phyloP scores from a whole-genome alignment of 2,329 filamentous ascomycete genomes.

The Botryotinia convoluta region DNA sequence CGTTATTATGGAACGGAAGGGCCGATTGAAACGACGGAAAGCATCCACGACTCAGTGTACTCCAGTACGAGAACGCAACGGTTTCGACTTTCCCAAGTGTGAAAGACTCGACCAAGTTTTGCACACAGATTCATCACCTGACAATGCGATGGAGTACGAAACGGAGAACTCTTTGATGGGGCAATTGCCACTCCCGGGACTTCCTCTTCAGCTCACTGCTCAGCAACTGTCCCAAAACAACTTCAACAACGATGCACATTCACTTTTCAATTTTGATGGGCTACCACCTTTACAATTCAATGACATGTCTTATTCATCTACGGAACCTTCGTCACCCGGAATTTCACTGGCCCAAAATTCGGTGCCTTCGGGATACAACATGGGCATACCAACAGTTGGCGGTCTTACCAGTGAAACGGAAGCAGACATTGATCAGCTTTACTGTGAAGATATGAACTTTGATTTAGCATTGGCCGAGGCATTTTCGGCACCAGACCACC shows the following conservation, averaged over 20 bases:
- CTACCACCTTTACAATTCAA: constrained; percentile 12
- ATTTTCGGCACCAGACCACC: constrained; percentile 5
- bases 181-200: constrained; percentile 1
- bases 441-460: constrained; percentile 15
- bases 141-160: constrained; percentile 1
- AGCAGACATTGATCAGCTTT: constrained; percentile 9
- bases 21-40: constrained; percentile 12
- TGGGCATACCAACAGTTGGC: background rate
- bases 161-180: constrained; percentile 14
- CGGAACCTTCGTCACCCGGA: constrained; percentile 10
- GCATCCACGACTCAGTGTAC: background rate
- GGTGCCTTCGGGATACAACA: constrained; percentile 6
- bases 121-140: constrained; percentile 10
- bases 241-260: background rate
- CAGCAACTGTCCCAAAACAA: constrained; percentile 10
- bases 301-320: constrained; percentile 14
- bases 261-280: constrained; percentile 13
- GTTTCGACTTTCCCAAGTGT: background rate
- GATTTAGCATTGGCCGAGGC: constrained; percentile 14
- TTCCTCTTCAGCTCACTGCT: background rate
- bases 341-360: constrained; percentile 10
- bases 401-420: constrained; percentile 1
- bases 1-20: constrained; percentile 15
- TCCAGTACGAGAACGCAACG: constrained; percentile 8
- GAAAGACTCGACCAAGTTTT: constrained; percentile 10